These are phyloP conservation scores for Didymella sp. DNA, from an alignment of 2,329 filamentous ascomycete species.

Conservation along the genomic window DNA sequence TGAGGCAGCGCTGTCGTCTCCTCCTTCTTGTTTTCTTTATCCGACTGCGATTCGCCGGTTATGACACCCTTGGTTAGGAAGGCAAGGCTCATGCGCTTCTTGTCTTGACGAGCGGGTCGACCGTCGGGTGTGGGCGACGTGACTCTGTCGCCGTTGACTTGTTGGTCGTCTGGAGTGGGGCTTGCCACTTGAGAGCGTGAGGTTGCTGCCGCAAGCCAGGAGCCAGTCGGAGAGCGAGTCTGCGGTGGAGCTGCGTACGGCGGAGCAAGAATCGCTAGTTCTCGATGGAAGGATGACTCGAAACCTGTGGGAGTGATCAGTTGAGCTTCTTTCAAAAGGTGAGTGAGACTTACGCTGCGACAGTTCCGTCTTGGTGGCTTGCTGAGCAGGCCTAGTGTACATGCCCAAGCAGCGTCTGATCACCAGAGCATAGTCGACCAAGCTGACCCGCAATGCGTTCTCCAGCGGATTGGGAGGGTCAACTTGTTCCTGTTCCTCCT, in stretches of 20 bases:
- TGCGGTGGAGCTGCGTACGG: slow-evolving; percentile 36
- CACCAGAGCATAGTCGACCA: slow-evolving; percentile 87
- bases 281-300: slow-evolving; percentile 54
- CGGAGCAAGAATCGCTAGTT: slow-evolving; percentile 53
- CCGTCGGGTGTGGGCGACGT: slow-evolving; percentile 32
- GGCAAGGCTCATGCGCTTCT: slow-evolving; percentile 49
- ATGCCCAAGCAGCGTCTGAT: slow-evolving; percentile 80
- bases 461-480: slow-evolving; percentile 65
- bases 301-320: slow-evolving; percentile 49
- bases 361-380: slow-evolving; percentile 66
- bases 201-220: slow-evolving; percentile 41
- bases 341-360: slow-evolving; percentile 64
- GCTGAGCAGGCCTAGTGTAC: slow-evolving; percentile 70
- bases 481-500: slow-evolving; percentile 44
- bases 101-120: slow-evolving; percentile 46
- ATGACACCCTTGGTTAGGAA: slow-evolving; percentile 49
- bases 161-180: slow-evolving; percentile 30
- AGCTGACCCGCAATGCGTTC: slow-evolving; percentile 80
- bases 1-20: slow-evolving; percentile 8
- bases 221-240: slow-evolving; percentile 44
- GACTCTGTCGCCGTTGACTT: slow-evolving; percentile 36
- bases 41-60: slow-evolving; percentile 33
- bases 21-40: slow-evolving; percentile 25
- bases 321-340: slow-evolving; percentile 10
- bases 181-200: slow-evolving; percentile 40